Conservation (phyloP, 2,329 filamentous ascomycete genomes). For the Ceratocystis huliohia region DNA sequence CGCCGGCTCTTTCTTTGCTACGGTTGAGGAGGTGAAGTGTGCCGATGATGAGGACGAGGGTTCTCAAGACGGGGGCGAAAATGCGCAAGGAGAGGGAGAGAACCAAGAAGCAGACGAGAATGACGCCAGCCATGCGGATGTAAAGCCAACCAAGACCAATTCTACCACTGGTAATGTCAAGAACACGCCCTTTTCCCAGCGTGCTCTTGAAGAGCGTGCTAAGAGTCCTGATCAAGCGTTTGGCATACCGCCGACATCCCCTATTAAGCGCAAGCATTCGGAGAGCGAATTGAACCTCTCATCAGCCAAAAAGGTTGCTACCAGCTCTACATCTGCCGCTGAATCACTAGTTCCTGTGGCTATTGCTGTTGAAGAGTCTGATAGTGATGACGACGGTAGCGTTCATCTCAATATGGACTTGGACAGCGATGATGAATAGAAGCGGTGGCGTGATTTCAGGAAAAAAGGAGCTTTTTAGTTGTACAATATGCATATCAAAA, state of each 20-base stretch:
- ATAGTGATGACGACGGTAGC: slow-evolving; percentile 40
- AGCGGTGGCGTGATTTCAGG: background rate
- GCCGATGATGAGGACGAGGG: slow-evolving; percentile 22
- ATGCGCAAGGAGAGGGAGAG: slow-evolving; percentile 29
- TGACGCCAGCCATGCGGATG: background rate
- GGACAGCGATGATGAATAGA: slow-evolving; percentile 36
- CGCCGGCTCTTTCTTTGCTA: slow-evolving; percentile 25
- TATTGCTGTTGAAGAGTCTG: slow-evolving; percentile 26
- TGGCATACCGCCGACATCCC: slow-evolving; percentile 23
- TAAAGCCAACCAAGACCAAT: slow-evolving; percentile 17
- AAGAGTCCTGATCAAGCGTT: slow-evolving; percentile 14
- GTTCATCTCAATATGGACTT: slow-evolving; percentile 48
- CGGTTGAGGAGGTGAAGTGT: slow-evolving; percentile 15
- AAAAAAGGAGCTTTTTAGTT: background rate
- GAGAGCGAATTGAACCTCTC: slow-evolving; percentile 28
- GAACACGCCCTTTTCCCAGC: slow-evolving; percentile 14
- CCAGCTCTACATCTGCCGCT: slow-evolving; percentile 4
- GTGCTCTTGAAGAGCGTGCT: slow-evolving; percentile 10
- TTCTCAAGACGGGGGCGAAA: slow-evolving; percentile 30
- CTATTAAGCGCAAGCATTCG: slow-evolving; percentile 31
- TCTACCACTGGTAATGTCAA: slow-evolving; percentile 11
- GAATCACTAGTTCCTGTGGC: slow-evolving; percentile 22
- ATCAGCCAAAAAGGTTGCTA: slow-evolving; percentile 28
- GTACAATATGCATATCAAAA: background rate
- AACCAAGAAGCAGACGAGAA: background rate